phyloP scores from a whole-genome alignment of 1,139 yeast genomes.

The Saccharomyces hybrid region DNA sequence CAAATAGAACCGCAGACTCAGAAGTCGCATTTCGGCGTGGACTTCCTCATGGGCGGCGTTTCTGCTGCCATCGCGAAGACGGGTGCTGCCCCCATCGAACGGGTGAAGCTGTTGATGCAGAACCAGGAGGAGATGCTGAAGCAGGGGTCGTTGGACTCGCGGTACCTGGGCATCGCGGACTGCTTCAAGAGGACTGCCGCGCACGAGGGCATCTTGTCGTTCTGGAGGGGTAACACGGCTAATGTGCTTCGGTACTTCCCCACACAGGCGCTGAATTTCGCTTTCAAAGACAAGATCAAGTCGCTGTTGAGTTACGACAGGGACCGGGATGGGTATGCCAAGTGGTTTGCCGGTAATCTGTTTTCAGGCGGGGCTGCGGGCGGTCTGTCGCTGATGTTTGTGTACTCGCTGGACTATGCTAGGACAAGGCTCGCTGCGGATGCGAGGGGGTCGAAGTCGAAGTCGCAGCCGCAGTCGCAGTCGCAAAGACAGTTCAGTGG shows the following conservation, averaged over 20 bases:
- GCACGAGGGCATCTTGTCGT: slow-evolving; percentile 61
- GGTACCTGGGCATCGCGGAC: slow-evolving; percentile 62
- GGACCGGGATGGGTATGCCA: slow-evolving; percentile 52
- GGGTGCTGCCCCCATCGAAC: slow-evolving; percentile 79
- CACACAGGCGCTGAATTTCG: slow-evolving; percentile 77
- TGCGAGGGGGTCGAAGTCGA: slow-evolving; percentile 43
- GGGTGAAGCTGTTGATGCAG: slow-evolving; percentile 73
- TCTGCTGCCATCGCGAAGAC: slow-evolving; percentile 82
- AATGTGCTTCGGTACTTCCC: slow-evolving; percentile 82
- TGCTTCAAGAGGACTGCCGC: slow-evolving; percentile 67
- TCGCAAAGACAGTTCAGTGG: slow-evolving; percentile 77
- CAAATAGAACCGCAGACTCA: neutral
- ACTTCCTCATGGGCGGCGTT: slow-evolving; percentile 74
- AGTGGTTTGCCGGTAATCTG: slow-evolving; percentile 71
- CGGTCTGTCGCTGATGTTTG: slow-evolving; percentile 66
- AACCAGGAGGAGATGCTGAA: slow-evolving; percentile 79
- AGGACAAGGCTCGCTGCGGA: slow-evolving; percentile 81
- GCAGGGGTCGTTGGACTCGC: slow-evolving; percentile 65
- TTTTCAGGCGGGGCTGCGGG: slow-evolving; percentile 83
- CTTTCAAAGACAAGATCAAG: slow-evolving; percentile 79
- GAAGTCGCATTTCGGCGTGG: slow-evolving; percentile 19
- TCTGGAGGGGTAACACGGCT: slow-evolving; percentile 85
- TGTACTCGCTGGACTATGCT: slow-evolving; percentile 76
- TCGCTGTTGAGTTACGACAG: slow-evolving; percentile 69
- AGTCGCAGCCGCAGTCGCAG: slow-evolving; percentile 18